Base-by-base conservation (phyloP, 441 rosid genomes). In the Viola pubescens region DNA sequence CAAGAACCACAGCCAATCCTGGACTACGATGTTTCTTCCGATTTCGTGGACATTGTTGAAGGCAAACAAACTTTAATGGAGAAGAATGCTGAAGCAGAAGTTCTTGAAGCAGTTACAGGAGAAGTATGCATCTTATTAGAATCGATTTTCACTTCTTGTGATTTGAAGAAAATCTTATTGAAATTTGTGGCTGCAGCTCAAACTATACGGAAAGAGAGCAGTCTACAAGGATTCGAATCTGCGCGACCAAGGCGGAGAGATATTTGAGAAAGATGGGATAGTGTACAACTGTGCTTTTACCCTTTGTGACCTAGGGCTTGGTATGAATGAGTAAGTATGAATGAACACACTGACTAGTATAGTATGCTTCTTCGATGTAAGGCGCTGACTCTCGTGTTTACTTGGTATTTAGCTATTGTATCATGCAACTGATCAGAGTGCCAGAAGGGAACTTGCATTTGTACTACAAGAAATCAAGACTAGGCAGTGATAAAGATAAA, bases 21-120 rank as follows among this genome's bases (percentile, higher is more conserved):
- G 62, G 87, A 89, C 46, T 83, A 85, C 16, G 91, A 87, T 11
- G 68, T 82, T n/a, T 74, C 75, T 43, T 60, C 82, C 47, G 88
- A 91, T 80, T 78, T 80, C 42, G 67, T 26, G 34, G 34, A 26
- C 34, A 26, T 81, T 8, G 85, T 79, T 37, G 81, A 75, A 2
- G 84, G 94, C 14, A 81, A 75, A 71, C 89, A 89, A 43, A 81
- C 83, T 9, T 91, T 89, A 11, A 75, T 79, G 94, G 87, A 88
- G 58, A 85, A 81, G 67, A 89, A 79, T 68, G 77, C 75, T 3
- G 74, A 77, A 1, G 77, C 86, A 64, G 89, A 79, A 52, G 82
- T 87, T 42, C 60, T 83, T 0, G 83, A 85, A n/a, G 75, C 87
- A 0, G 52, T 88, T 42, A 58, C 82, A 3, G 82, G 85, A 2